Conservation (phyloP, 2,329 filamentous ascomycete genomes). For the Boeremia exigua region DNA sequence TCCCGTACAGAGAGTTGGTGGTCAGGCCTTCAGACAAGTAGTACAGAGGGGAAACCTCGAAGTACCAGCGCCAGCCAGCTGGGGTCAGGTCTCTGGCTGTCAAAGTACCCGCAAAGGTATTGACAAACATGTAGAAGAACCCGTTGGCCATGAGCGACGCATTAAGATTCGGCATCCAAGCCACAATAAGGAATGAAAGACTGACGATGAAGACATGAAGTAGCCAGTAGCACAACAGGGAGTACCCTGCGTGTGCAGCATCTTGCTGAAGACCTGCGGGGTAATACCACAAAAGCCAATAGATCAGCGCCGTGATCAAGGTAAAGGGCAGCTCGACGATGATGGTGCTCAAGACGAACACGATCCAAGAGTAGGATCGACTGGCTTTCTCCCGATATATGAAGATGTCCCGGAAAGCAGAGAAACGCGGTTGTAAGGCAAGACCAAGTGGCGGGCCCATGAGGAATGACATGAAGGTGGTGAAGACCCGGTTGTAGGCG, state of each 20-base stretch:
- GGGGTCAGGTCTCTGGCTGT: neutral
- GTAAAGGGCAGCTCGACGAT: slow-evolving; percentile 72
- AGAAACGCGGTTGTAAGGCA: slow-evolving; percentile 53
- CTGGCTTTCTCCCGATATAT: slow-evolving; percentile 65
- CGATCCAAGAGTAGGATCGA: slow-evolving; percentile 75
- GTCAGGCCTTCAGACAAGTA: slow-evolving; percentile 8
- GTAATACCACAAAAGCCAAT: slow-evolving; percentile 72
- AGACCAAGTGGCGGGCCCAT: slow-evolving; percentile 48
- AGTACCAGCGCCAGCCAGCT: slow-evolving; percentile 6
- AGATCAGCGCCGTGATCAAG: slow-evolving; percentile 64
- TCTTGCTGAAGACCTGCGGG: slow-evolving; percentile 35
- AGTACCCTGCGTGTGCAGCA: neutral
- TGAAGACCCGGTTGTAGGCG: slow-evolving; percentile 53
- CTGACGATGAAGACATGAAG: slow-evolving; percentile 4
- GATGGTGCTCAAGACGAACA: slow-evolving; percentile 72
- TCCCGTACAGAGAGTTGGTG: slow-evolving; percentile 1
- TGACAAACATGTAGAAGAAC: slow-evolving; percentile 8
- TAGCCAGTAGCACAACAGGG: neutral
- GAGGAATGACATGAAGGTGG: slow-evolving; percentile 57
- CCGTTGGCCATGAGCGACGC: slow-evolving; percentile 5
- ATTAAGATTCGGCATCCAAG: slow-evolving; percentile 7
- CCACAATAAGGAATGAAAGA: slow-evolving; percentile 6
- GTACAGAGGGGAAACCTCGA: slow-evolving; percentile 4
- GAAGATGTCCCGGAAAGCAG: slow-evolving; percentile 55
- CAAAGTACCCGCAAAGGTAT: slow-evolving; percentile 5